Evolutionary conservation across 169 alveolate species (phyloP).

Genomic region (Eimeria praecox): DNA sequence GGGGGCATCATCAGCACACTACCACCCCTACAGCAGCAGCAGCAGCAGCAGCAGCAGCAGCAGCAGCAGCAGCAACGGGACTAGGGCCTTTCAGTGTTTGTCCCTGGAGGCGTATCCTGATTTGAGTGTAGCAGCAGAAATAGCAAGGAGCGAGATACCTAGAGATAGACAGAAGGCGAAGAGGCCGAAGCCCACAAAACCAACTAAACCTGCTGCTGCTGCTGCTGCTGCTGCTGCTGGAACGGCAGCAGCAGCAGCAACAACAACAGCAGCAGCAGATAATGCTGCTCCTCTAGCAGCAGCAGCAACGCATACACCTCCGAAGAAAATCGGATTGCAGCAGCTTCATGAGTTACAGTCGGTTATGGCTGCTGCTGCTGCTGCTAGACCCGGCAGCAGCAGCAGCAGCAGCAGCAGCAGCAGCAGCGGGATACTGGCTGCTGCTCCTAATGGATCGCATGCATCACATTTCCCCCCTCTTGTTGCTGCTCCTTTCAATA

Average conservation of each 20-base stretch:
- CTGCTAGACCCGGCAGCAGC: slow-evolving; percentile 10
- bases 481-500: slow-evolving; percentile 11
- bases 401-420: slow-evolving; percentile 57
- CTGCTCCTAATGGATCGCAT: slow-evolving; percentile 22
- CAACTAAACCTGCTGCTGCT: slow-evolving; percentile 32
- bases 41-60: slow-evolving; percentile 69
- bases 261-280: slow-evolving; percentile 51
- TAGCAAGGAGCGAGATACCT: slow-evolving; percentile 41
- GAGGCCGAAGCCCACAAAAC: slow-evolving; percentile 34
- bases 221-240: slow-evolving; percentile 33
- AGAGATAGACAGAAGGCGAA: slow-evolving; percentile 44
- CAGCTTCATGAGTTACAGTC: slow-evolving; percentile 49
- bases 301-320: background rate
- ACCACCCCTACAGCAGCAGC: background rate
- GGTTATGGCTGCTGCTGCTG: slow-evolving; percentile 34
- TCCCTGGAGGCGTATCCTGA: slow-evolving; percentile 77
- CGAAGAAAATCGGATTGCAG: slow-evolving; percentile 69
- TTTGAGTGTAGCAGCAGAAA: slow-evolving; percentile 67
- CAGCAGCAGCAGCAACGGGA: slow-evolving; percentile 46
- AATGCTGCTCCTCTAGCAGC: too few relatives aligned
- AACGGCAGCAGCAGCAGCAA: background rate
- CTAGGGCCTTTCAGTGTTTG: too few relatives aligned
- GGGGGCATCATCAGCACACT: too few relatives aligned
- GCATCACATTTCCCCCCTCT: background rate
- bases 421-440: slow-evolving; percentile 15